Conservation (phyloP, 352 stramenopile species). For the Pythium apleroticum region DNA sequence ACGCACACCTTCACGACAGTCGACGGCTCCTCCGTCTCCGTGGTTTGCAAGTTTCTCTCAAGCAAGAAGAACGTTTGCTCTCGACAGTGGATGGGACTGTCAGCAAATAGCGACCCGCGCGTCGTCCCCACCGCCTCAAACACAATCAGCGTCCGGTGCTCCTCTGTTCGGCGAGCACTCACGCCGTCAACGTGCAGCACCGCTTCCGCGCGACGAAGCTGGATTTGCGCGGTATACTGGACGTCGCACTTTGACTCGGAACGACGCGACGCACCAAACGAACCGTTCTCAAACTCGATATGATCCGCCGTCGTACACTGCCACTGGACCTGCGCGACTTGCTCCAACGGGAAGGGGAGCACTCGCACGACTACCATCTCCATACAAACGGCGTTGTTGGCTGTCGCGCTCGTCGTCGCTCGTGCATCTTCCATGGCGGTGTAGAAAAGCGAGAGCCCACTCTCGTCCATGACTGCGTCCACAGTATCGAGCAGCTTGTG, state of each 20-base stretch:
- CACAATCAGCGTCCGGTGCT: not conserved
- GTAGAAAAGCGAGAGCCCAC: not conserved
- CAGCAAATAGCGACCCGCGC: not conserved
- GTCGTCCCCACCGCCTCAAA: conserved; percentile 2
- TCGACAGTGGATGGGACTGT: not conserved
- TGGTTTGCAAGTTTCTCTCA: not conserved
- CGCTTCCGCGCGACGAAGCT: conserved; percentile 4
- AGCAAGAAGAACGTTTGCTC: conserved; percentile 7
- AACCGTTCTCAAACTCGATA: not conserved
- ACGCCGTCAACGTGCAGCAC: conserved; percentile 1
- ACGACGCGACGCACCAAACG: not conserved
- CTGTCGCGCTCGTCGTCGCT: not conserved
- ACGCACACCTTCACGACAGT: conserved; percentile 10
- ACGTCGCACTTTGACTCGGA: not conserved
- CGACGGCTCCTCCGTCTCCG: not conserved
- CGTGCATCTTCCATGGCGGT: not conserved
- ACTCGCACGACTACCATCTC: not conserved
- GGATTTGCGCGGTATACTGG: not conserved
- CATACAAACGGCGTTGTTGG: conserved; percentile 5
- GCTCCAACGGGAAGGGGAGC: not conserved
- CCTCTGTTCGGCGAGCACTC: not conserved
- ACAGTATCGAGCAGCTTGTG: not conserved
- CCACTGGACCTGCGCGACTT: not conserved
- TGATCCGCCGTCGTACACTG: not conserved
- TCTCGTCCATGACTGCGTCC: not conserved